Evolutionary conservation across 2,329 filamentous ascomycete species (phyloP), one percentile per base, ranked within the genome.

Genomic region (Fusarium sp.): DNA sequence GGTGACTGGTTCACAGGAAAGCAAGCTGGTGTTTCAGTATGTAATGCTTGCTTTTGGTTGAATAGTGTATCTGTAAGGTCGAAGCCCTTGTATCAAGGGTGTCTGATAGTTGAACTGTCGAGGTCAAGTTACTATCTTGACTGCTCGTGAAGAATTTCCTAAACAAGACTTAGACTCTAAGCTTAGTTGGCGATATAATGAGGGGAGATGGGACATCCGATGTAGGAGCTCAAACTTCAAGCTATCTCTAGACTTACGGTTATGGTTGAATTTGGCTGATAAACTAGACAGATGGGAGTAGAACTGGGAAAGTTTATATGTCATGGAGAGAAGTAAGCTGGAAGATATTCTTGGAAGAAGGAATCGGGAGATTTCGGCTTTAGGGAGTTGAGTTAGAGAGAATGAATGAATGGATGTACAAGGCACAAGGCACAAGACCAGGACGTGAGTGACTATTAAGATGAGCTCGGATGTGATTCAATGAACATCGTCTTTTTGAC

Each of bases 151-250:
- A 53, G 35, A n/a, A 37, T 47, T 47, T 53, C 33, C 65, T 67
- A 27, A 27, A 22, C 23, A 54, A 52, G 41, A 53, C 56, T 69
- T 49, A 67, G 57, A 53, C 56, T 47, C 25, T 53, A 41, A 52
- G 43, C 35, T 49, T 56, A 37, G 46, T 48, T 23, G 37, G 46
- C 40, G 33, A 64, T 25, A 47, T 22, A 22, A 53, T 47, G 63
- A 67, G 62, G 64, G 62, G 62, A 67, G 44, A 48, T 65, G 48
- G 46, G 56, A 39, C 56, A 46, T 67, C 62, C 53, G 65, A 63
- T 69, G 25, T 62, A 69, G 56, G 55, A 55, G 52, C 27, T 64
- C 47, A 50, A 60, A 50, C 43, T 48, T 33, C 59, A 66, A 64
- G 44, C 64, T 69, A 23, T 7, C 23, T 23, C 23, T 23, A 56